Conservation (phyloP, 441 rosid genomes). For the Theobroma grandiflorum region DNA sequence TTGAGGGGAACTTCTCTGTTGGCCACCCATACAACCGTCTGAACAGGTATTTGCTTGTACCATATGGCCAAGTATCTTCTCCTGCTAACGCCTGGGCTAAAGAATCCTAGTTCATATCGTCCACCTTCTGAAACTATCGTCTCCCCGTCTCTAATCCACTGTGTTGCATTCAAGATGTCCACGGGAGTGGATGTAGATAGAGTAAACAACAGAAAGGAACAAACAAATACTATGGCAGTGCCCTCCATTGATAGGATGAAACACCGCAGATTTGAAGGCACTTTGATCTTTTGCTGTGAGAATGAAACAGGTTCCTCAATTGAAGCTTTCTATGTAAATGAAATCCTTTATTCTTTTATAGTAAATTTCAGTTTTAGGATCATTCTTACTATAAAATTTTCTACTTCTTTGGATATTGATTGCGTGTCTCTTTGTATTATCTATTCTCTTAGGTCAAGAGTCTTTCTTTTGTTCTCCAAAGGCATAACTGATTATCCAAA, state of each 20-base stretch:
- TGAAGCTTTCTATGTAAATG: background rate
- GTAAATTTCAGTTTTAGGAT: no score
- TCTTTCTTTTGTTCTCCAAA: no score
- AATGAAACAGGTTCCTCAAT: background rate
- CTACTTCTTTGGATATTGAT: no score
- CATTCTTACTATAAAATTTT: no score
- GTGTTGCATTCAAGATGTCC: slow-evolving; percentile 5
- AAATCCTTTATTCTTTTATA: background rate
- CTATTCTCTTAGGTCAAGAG: no score
- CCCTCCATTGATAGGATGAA: background rate
- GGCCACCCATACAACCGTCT: slow-evolving; percentile 25
- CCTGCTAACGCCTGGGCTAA: background rate
- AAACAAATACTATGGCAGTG: background rate
- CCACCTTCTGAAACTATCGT: slow-evolving; percentile 17
- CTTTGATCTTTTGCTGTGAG: background rate
- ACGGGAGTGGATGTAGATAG: background rate
- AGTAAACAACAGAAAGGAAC: background rate
- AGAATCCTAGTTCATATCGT: slow-evolving; percentile 20
- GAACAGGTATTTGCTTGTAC: slow-evolving; percentile 8
- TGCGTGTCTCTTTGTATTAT: no score
- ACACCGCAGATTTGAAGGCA: background rate
- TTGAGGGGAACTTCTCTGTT: slow-evolving; percentile 20
- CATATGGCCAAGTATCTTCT: slow-evolving; percentile 18
- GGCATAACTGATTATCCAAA: no score
- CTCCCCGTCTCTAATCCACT: slow-evolving; percentile 15